Evolutionary conservation across 345 rosid genomes (phyloP).

Genomic region (Capsella bursapastoris): DNA sequence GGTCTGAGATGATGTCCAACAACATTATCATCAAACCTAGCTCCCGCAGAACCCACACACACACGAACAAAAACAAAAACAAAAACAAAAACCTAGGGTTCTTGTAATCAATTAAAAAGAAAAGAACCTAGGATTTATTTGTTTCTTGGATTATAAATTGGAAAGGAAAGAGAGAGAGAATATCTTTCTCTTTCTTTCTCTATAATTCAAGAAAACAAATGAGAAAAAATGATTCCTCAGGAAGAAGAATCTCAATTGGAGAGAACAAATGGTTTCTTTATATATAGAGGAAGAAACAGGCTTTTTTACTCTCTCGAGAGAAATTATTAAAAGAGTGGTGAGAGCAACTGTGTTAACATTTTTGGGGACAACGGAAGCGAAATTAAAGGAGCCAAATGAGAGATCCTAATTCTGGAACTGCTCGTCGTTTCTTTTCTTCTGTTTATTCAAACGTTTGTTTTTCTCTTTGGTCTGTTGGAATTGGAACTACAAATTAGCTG

Average conservation of each 20-base stretch:
- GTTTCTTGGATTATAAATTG: conserved; percentile 19
- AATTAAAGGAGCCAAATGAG: conserved; percentile 25
- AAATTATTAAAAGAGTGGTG: conserved; percentile 3
- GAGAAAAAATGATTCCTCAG: neutral
- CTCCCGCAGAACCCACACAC: conserved; percentile 13
- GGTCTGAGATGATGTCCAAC: conserved; percentile 37
- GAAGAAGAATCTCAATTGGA: neutral
- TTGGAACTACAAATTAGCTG: conserved; percentile 29
- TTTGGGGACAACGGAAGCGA: conserved; percentile 21
- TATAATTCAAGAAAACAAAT: conserved; percentile 28
- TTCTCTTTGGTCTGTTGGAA: neutral
- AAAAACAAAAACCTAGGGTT: neutral
- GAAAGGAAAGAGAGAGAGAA: conserved; percentile 15
- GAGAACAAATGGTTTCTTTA: conserved; percentile 17
- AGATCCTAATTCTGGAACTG: conserved; percentile 37
- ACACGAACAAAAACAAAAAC: neutral
- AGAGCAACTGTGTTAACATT: neutral
- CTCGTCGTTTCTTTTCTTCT: conserved; percentile 20
- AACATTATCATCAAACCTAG: conserved; percentile 39
- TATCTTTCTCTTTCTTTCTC: conserved; percentile 1
- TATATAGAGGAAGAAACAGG: conserved; percentile 10
- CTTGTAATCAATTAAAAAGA: neutral
- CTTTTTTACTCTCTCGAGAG: neutral
- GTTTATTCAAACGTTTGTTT: conserved; percentile 17
- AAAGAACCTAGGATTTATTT: conserved; percentile 24